Evolutionary conservation across 345 rosid species (phyloP), one percentile per base, ranked within the genome.

Genomic region (Theobroma cacao): DNA sequence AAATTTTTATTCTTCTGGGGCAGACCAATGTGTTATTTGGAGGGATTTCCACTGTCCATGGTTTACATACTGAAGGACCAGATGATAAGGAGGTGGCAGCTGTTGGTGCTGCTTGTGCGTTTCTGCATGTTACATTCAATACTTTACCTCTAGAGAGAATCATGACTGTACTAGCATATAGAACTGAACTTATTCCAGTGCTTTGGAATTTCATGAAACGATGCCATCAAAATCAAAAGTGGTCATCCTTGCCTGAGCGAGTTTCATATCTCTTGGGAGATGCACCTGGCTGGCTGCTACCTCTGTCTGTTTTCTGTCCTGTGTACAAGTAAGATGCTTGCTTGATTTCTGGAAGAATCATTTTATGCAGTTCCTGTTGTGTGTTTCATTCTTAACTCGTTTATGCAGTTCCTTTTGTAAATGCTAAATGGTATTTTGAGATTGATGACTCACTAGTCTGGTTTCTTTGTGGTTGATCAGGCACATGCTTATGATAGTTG

Each of bases 401-500:
- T 47, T n/a, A n/a, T n/a, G n/a, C n/a, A n/a, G n/a, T n/a, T n/a
- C n/a, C n/a, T n/a, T 43, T 68, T 56, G 12, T 20, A 7, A 56
- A 65, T 64, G 50, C 22, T 75, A 43, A 74, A 73, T 20, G 68
- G 28, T 34, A 36, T 22, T 79, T 47, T 72, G 33, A 5, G 30
- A 48, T 60, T 75, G 66, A 60, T 70, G 38, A 33, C 13, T 8
- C 67, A 61, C 55, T 67, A 40, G 7, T 43, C 43, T 75, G 47
- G 77, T 69, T 75, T 48, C 72, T 79, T 82, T 40, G 58, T 82
- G 81, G 79, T 81, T 87, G 74, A 80, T 79, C 89, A 97, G 99
- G 97, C 97, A 92, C 86, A 91, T 97, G 99, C 99, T 97, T 82
- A 94, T 75, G 87, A 88, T 94, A 80, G 95, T 91, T 66, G 98